These are phyloP conservation scores for Hymenoscyphus occultus DNA, from an alignment of 2,329 filamentous ascomycete genomes.

Conservation along the genomic window DNA sequence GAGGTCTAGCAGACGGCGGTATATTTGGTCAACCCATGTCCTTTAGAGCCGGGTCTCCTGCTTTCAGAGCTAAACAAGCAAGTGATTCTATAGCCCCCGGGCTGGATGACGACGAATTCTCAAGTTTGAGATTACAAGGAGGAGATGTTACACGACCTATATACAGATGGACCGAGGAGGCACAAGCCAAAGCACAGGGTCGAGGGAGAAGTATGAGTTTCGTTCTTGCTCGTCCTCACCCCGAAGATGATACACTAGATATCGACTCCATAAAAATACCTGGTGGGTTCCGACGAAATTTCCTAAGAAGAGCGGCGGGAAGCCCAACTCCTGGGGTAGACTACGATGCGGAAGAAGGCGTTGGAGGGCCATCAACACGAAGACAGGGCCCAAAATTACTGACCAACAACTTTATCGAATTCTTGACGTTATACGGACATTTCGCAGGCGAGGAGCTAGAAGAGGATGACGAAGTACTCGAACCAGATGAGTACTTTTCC, in stretches of 20 bases:
- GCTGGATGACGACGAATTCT: slow-evolving; percentile 76
- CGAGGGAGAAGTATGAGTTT: slow-evolving; percentile 85
- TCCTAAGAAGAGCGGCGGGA: slow-evolving; percentile 70
- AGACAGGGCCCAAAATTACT: slow-evolving; percentile 60
- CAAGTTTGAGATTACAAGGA: slow-evolving; percentile 86
- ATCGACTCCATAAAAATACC: slow-evolving; percentile 90
- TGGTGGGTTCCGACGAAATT: slow-evolving; percentile 90
- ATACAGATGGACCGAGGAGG: slow-evolving; percentile 94
- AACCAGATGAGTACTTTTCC: slow-evolving; percentile 87
- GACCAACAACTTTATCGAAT: slow-evolving; percentile 93
- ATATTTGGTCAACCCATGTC: slow-evolving; percentile 37
- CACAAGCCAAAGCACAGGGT: slow-evolving; percentile 60
- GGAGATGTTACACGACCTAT: slow-evolving; percentile 93
- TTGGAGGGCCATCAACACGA: slow-evolving; percentile 38
- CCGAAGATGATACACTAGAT: slow-evolving; percentile 76
- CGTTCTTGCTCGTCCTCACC: slow-evolving; percentile 69
- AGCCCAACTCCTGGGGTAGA: slow-evolving; percentile 50
- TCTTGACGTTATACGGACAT: slow-evolving; percentile 90
- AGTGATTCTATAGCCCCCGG: slow-evolving; percentile 36
- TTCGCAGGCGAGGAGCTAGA: slow-evolving; percentile 96
- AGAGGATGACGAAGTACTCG: slow-evolving; percentile 88
- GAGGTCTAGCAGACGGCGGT: slow-evolving; percentile 19
- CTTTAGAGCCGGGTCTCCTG: slow-evolving; percentile 38
- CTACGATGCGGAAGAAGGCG: slow-evolving; percentile 36
- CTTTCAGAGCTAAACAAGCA: slow-evolving; percentile 35